Base-by-base conservation (phyloP, 106 monocot species). In the Dioscorea zingiberensis region DNA sequence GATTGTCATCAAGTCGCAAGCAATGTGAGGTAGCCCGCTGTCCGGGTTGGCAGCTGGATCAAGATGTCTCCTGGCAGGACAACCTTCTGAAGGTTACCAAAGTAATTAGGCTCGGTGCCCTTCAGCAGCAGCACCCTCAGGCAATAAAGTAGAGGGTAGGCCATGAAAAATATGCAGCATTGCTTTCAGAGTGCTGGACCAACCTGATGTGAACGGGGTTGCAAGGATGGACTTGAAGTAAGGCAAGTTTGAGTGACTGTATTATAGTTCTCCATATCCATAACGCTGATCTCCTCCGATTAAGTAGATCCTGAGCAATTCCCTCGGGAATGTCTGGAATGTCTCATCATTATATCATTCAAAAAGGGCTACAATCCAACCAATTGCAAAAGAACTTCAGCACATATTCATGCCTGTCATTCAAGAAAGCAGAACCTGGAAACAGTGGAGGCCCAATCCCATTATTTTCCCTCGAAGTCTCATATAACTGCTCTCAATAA, bases 111-210 rank as follows among this genome's bases (percentile, higher is more conserved):
- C 98, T 30, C 98, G 78, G 14, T n/a, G n/a, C n/a, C 98, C 93
- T 83, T 98, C 98, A 17, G 85, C 93, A 51, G 77, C 75, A 58
- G n/a, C n/a, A n/a, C n/a, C n/a, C n/a, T 86, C 92, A 62, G 86
- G 83, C 44, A 80, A 69, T 54, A 81, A 67, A n/a, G 88, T 85
- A 38, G 98, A 82, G 6, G n/a, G 84, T 98, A 9, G 98, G 98
- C 98, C 98, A 98, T 51, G 89, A 98, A 72, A 98, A 98, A 70
- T 98, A 93, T 24, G 98, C 89, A 48, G 97, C 88, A 67, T 81
- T 86, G 65, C 80, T 79, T 70, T 98, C 98, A 38, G 89, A 82
- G 71, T 86, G 86, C 44, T 89, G 92, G 60, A n/a, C n/a, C 89
- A 83, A 58, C 71, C 86, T 27, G 98, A 98, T 54, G 92, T 77